phyloP scores from a whole-genome alignment of 768 basidiomycete species.

The Tephrocybe sp. region DNA sequence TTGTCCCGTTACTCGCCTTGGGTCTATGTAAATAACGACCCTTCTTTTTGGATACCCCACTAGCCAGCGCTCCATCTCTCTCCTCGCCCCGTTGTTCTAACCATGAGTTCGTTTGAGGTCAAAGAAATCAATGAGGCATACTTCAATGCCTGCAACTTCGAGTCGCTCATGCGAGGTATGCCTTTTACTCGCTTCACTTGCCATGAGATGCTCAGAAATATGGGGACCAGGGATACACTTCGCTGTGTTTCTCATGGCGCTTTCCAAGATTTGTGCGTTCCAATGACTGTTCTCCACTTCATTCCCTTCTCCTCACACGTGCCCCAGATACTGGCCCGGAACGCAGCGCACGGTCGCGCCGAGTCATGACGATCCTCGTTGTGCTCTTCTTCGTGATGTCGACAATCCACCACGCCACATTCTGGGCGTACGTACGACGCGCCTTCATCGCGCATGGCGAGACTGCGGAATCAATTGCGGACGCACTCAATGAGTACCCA shows the following conservation, averaged over 20 bases:
- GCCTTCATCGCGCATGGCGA: slow-evolving; percentile 16
- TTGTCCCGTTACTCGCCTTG: too few species aligned
- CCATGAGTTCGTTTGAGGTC: slow-evolving; percentile 7
- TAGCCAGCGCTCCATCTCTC: not conserved
- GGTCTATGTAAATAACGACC: too few species aligned
- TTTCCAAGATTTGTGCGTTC: slow-evolving; percentile 16
- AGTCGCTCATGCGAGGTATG: slow-evolving; percentile 19
- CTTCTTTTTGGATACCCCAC: not conserved
- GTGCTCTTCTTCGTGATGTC: slow-evolving; percentile 18
- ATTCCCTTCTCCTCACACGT: not conserved
- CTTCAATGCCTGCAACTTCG: slow-evolving; percentile 19
- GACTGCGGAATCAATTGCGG: slow-evolving; percentile 13
- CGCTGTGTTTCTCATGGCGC: slow-evolving; percentile 12
- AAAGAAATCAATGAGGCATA: slow-evolving; percentile 18
- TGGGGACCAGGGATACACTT: slow-evolving; percentile 14
- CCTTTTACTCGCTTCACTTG: not conserved
- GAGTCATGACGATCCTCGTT: slow-evolving; percentile 15
- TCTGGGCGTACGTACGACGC: slow-evolving; percentile 17
- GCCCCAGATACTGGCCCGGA: slow-evolving; percentile 14
- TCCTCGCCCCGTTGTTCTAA: not conserved
- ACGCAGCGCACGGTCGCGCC: slow-evolving; percentile 10
- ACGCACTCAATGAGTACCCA: slow-evolving; percentile 14
- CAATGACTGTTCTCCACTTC: not conserved
- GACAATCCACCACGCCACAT: slow-evolving; percentile 16
- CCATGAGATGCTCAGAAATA: not conserved